phyloP scores from a whole-genome alignment of 2,329 filamentous ascomycete species.

The Dothideomycetes sp. region DNA sequence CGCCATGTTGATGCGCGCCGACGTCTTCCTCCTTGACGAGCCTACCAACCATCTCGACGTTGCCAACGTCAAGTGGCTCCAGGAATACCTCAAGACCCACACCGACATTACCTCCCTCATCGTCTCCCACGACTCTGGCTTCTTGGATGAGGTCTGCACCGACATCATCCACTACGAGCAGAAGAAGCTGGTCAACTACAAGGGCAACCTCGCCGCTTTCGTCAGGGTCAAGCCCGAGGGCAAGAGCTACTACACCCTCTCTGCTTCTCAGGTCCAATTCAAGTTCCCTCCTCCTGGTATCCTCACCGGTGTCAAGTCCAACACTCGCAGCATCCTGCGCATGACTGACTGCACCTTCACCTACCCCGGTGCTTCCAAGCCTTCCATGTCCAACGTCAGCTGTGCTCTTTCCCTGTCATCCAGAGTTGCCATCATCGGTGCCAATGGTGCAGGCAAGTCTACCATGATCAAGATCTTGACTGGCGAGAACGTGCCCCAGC shows the following conservation, averaged over 20 bases:
- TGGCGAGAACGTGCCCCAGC: conserved; percentile 74
- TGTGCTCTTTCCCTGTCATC: conserved; percentile 82
- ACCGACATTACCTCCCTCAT: conserved; percentile 95
- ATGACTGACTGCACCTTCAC: conserved; percentile 87
- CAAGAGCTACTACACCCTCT: conserved; percentile 96
- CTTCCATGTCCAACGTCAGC: conserved; percentile 78
- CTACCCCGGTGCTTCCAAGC: conserved; percentile 84
- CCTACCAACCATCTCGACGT: conserved; percentile 98
- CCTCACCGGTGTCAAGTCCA: conserved; percentile 86
- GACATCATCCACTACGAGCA: conserved; percentile 99
- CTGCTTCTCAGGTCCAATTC: conserved; percentile 80
- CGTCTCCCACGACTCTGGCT: conserved; percentile 95
- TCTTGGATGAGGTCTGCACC: conserved; percentile 93
- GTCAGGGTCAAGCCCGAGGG: conserved; percentile 85
- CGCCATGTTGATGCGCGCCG: conserved; percentile 94
- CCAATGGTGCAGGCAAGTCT: conserved; percentile 96
- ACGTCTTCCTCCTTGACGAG: conserved; percentile 93
- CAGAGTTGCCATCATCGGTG: conserved; percentile 89
- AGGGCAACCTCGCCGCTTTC: conserved; percentile 72
- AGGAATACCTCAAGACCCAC: conserved; percentile 91
- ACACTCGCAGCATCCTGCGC: conserved; percentile 85
- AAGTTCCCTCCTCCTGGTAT: conserved; percentile 97
- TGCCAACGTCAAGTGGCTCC: conserved; percentile 88
- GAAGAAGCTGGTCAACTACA: conserved; percentile 87
- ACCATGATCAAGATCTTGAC: conserved; percentile 96